Conservation (phyloP, 2,329 filamentous ascomycete genomes). For the Botrytis hyacinthi region DNA sequence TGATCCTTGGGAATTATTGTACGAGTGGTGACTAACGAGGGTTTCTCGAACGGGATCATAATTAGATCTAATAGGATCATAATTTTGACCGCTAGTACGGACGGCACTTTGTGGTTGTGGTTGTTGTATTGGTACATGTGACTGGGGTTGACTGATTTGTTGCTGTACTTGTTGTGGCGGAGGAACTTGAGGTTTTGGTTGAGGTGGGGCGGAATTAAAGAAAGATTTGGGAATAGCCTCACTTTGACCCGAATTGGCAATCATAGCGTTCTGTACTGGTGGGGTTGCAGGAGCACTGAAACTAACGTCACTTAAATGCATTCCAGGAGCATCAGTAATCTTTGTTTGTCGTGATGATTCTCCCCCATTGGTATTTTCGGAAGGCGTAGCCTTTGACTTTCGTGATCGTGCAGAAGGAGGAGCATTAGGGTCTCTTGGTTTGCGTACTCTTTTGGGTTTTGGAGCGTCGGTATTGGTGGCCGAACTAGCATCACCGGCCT, state of each 20-base stretch:
- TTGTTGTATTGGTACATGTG: slow-evolving; percentile 29
- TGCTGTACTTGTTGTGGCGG: slow-evolving; percentile 6
- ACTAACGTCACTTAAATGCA: slow-evolving; percentile 15
- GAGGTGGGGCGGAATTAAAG: slow-evolving; percentile 28
- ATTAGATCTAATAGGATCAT: slow-evolving; percentile 82
- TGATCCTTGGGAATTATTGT: slow-evolving; percentile 48
- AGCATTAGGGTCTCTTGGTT: slow-evolving; percentile 59
- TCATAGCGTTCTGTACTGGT: slow-evolving; percentile 12
- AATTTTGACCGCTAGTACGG: slow-evolving; percentile 74
- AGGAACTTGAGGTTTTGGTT: slow-evolving; percentile 12
- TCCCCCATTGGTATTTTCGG: slow-evolving; percentile 30
- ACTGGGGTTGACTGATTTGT: slow-evolving; percentile 14
- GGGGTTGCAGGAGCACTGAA: slow-evolving; percentile 26
- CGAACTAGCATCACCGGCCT: slow-evolving; percentile 41
- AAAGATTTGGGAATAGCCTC: slow-evolving; percentile 42
- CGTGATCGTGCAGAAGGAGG: slow-evolving; percentile 53
- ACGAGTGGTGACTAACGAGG: slow-evolving; percentile 46
- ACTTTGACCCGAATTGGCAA: slow-evolving; percentile 41
- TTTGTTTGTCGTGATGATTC: slow-evolving; percentile 19
- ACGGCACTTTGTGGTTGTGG: slow-evolving; percentile 47
- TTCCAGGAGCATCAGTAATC: slow-evolving; percentile 11
- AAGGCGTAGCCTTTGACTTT: slow-evolving; percentile 47
- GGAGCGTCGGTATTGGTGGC: slow-evolving; percentile 43
- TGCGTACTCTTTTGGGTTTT: slow-evolving; percentile 52
- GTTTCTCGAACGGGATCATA: slow-evolving; percentile 65